These are phyloP conservation scores for Aspergillus nomiae DNA, from an alignment of 2,329 filamentous ascomycete genomes.

Conservation along the genomic window DNA sequence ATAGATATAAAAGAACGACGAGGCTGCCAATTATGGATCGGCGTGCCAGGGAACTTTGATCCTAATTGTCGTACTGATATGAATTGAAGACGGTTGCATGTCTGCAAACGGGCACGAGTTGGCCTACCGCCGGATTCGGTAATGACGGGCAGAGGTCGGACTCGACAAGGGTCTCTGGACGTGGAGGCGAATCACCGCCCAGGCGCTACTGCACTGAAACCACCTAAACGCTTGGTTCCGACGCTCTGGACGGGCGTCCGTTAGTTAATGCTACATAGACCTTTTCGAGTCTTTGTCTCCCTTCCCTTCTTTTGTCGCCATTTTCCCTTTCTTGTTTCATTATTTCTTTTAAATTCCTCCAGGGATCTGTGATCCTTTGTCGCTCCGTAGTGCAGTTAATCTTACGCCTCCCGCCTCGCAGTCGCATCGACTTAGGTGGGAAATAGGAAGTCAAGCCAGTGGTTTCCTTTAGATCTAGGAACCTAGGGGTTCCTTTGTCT, in stretches of 20 bases:
- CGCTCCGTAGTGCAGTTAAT: background rate
- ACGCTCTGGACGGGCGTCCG: background rate
- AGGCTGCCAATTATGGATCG: conserved; percentile 9
- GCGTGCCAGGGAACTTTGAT: no score
- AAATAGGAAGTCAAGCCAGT: conserved; percentile 9
- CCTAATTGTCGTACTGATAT: background rate
- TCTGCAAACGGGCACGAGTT: conserved; percentile 23
- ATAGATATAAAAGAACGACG: conserved; percentile 2
- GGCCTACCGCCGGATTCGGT: conserved; percentile 18
- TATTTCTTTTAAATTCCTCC: background rate
- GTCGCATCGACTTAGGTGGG: conserved; percentile 11
- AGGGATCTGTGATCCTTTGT: conserved; percentile 7
- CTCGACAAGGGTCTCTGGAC: no score
- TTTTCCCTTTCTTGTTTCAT: background rate
- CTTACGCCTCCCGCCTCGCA: conserved; percentile 1
- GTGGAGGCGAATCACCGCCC: conserved; percentile 4
- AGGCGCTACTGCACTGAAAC: background rate
- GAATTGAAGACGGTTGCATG: conserved; percentile 10
- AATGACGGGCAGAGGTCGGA: background rate
- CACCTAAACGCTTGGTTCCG: conserved; percentile 4
- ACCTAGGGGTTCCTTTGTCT: conserved; percentile 8
- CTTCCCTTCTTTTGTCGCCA: background rate
- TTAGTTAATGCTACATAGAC: background rate
- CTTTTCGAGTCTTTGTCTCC: background rate
- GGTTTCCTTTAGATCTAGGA: conserved; percentile 15